phyloP scores from a whole-genome alignment of 805 yeast genomes.

The Saturnispora sekii region DNA sequence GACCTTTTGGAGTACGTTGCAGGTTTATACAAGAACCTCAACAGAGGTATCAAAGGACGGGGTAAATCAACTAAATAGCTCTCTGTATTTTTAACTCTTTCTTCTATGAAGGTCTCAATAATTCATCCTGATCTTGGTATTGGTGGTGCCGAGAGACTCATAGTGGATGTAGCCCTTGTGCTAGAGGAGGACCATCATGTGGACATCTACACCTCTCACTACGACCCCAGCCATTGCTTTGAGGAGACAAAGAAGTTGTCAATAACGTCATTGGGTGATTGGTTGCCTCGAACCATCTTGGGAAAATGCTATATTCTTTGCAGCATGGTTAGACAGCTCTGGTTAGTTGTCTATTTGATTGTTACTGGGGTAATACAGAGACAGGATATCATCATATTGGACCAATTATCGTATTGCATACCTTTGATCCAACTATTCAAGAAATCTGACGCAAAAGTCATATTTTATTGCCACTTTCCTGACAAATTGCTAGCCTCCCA shows the following conservation, averaged over 20 bases:
- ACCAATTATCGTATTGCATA: conserved; percentile 77
- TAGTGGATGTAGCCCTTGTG: conserved; percentile 91
- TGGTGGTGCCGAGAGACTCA: conserved; percentile 96
- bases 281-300: conserved; percentile 58
- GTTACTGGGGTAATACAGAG: conserved; percentile 35
- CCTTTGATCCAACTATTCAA: conserved; percentile 54
- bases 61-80: conserved; percentile 37
- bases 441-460: conserved; percentile 35
- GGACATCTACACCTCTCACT: conserved; percentile 77
- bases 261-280: conserved; percentile 74
- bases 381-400: conserved; percentile 73
- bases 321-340: conserved; percentile 77
- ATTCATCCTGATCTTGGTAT: conserved; percentile 95
- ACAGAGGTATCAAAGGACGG: conserved; percentile 86
- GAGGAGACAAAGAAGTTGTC: conserved; percentile 68
- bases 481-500: conserved; percentile 70
- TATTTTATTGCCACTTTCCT: conserved; percentile 96
- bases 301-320: conserved; percentile 71
- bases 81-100: background rate
- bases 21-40: conserved; percentile 74
- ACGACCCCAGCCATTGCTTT: conserved; percentile 79
- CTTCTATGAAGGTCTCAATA: conserved; percentile 48
- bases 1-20: conserved; percentile 71
- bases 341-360: conserved; percentile 41
- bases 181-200: conserved; percentile 55